These are phyloP conservation scores for Leccinellum albellum DNA, from an alignment of 768 basidiomycete genomes.

Conservation along the genomic window DNA sequence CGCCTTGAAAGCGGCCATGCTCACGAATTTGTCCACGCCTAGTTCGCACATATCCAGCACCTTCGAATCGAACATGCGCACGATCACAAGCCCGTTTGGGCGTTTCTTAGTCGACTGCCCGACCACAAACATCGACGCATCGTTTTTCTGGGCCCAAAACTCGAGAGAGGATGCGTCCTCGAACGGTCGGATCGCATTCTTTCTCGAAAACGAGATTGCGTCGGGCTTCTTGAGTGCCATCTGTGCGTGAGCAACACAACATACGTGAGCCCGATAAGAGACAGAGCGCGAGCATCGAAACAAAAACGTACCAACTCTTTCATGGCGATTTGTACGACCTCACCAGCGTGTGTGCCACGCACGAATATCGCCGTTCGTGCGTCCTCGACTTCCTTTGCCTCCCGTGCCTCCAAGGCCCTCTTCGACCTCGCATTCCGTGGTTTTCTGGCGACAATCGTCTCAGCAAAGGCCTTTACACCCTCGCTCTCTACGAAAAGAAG, in stretches of 20 bases:
- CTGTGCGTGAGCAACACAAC: constrained; percentile 38
- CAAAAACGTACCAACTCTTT: constrained; percentile 72
- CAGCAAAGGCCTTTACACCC: not conserved
- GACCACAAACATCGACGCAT: constrained; percentile 85
- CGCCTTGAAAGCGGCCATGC: constrained; percentile 85
- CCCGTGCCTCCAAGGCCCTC: constrained; percentile 79
- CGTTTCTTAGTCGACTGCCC: constrained; percentile 94
- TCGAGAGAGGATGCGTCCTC: constrained; percentile 78
- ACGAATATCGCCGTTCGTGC: constrained; percentile 87
- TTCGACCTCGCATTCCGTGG: constrained; percentile 96
- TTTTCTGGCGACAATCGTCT: constrained; percentile 48
- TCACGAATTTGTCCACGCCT: constrained; percentile 76
- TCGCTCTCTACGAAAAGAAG: not conserved
- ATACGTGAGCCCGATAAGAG: not conserved
- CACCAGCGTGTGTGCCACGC: constrained; percentile 80
- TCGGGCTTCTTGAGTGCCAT: constrained; percentile 92
- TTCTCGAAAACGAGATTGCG: constrained; percentile 90
- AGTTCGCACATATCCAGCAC: constrained; percentile 95
- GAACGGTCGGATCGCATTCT: constrained; percentile 88
- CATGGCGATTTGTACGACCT: constrained; percentile 76
- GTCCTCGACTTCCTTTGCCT: constrained; percentile 88
- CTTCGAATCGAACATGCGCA: constrained; percentile 78
- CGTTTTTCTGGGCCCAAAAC: constrained; percentile 94
- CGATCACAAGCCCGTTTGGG: constrained; percentile 82
- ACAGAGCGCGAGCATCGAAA: not conserved